Percentiles rank a stretch among this genome's conserved stretches.
Evolutionary conservation across 139 green algal species (phyloP).

Genomic region (Coelastrella sp.): DNA sequence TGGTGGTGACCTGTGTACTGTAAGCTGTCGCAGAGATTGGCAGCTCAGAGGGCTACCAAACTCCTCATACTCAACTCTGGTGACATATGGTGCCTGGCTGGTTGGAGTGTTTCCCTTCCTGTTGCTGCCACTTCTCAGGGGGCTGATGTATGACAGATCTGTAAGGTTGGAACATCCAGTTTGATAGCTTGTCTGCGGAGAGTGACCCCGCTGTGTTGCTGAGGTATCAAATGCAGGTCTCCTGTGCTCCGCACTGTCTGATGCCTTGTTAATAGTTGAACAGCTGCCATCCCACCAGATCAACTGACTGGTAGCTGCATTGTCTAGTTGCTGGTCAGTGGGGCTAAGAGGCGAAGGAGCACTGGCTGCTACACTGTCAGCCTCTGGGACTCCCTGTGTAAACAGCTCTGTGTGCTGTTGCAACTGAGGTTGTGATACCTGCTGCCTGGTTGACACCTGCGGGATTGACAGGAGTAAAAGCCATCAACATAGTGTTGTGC

Average conservation of each 20-base stretch:
- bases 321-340: slow-evolving; percentile 2
- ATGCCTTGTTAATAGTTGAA: too few relatives aligned
- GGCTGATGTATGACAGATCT: slow-evolving; percentile 23
- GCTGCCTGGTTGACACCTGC: too few relatives aligned
- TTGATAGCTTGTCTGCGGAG: not conserved
- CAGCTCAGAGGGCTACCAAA: slow-evolving; percentile 5
- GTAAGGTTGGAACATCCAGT: not conserved
- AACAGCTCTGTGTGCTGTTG: too few relatives aligned
- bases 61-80: not conserved
- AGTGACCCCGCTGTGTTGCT: not conserved
- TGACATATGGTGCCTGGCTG: slow-evolving; percentile 7
- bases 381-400: too few relatives aligned
- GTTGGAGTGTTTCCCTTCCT: not conserved
- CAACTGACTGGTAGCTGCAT: slow-evolving; percentile 27
- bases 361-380: too few relatives aligned
- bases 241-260: too few relatives aligned
- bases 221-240: too few relatives aligned
- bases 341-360: slow-evolving; percentile 2
- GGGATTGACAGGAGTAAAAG: too few relatives aligned
- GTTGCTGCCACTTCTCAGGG: not conserved
- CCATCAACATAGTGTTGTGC: too few relatives aligned
- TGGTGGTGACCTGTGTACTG: too few relatives aligned
- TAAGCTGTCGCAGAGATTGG: slow-evolving; percentile 15
- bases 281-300: slow-evolving; percentile 2
- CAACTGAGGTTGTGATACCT: too few relatives aligned